Evolutionary conservation across 148 eudicot genomes (phyloP), one percentile per base, ranked within the genome.

Genomic region (Nyssa sinensis): DNA sequence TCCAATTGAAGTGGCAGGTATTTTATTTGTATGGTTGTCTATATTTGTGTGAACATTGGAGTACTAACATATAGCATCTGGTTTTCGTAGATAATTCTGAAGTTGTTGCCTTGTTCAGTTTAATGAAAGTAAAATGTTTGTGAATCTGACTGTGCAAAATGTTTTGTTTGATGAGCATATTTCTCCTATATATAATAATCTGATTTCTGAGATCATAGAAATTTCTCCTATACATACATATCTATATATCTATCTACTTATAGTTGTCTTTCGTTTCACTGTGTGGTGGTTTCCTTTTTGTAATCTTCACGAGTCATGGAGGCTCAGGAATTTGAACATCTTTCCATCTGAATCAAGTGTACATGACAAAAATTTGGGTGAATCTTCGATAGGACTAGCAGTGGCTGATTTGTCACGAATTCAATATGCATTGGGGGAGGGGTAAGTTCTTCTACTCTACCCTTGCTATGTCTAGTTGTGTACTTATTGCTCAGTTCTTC

Each of bases 1-100:
- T 70, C 81, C 64, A 84, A 77, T 80, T 64, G n/a, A 66, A 82
- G 81, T 75, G 77, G 70, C 83, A 90, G 98, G 98, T 95, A 92
- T 55, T 39, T 39, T 33, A 37, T 62, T 4, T 8, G 17, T 32
- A 10, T 44, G 19, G 67, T 3, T 34, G n/a, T 49, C 5, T 25
- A 0, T 5, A 13, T 39, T 24, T 24, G 49, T 24, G 27, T 44
- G 51, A 44, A 44, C n/a, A 44, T 44, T 44, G 17, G 51, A 44
- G 51, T 53, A 14, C n/a, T 53, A 53, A 1, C n/a, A n/a, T n/a
- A n/a, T n/a, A n/a, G n/a, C 59, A 55, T 55, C 27, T n/a, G n/a
- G n/a, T n/a, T n/a, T n/a, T n/a, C n/a, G n/a, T n/a, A n/a, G n/a
- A n/a, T n/a, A n/a, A n/a, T n/a, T n/a, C n/a, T n/a, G n/a, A n/a